Conservation (phyloP, 805 yeast genomes). For the Kregervanrija fluxuum region DNA sequence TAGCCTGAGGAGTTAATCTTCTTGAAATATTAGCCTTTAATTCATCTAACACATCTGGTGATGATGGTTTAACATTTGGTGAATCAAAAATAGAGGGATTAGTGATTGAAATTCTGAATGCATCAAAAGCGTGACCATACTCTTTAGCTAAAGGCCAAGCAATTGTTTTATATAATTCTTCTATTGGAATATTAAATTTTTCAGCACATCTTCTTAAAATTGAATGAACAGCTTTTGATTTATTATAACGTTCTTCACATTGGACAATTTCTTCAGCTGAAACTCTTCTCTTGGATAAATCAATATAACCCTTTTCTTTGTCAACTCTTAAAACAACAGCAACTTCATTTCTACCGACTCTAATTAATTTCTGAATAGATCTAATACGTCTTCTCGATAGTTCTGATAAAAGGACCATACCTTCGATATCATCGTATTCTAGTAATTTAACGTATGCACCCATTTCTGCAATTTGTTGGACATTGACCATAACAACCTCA, state of each 20-base stretch:
- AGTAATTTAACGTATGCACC: conserved; percentile 95
- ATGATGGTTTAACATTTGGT: conserved; percentile 49
- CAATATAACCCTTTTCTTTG: conserved; percentile 97
- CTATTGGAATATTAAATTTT: conserved; percentile 83
- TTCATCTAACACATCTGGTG: conserved; percentile 71
- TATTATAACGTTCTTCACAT: conserved; percentile 96
- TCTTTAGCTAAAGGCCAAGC: conserved; percentile 98
- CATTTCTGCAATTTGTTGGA: conserved; percentile 98
- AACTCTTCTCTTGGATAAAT: conserved; percentile 94
- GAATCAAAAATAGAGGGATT: conserved; percentile 84
- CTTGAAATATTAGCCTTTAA: conserved; percentile 80
- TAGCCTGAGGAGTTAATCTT: conserved; percentile 96
- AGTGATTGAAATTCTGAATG: conserved; percentile 92
- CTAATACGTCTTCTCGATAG: conserved; percentile 97
- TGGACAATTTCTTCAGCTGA: conserved; percentile 95
- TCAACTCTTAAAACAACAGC: conserved; percentile 97
- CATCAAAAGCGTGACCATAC: conserved; percentile 96
- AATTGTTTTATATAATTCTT: conserved; percentile 74
- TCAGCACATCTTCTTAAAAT: conserved; percentile 97
- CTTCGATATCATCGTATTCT: conserved; percentile 97
- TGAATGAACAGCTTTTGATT: conserved; percentile 97
- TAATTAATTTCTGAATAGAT: conserved; percentile 92
- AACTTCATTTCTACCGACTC: conserved; percentile 98
- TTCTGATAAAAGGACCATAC: conserved; percentile 94
- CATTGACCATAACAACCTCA: conserved; percentile 98